A percentile compares a stretch with the other conserved stretches of the same genome.
These are phyloP conservation scores for Arabis alpina DNA, from an alignment of 345 rosid species.

Conservation along the genomic window DNA sequence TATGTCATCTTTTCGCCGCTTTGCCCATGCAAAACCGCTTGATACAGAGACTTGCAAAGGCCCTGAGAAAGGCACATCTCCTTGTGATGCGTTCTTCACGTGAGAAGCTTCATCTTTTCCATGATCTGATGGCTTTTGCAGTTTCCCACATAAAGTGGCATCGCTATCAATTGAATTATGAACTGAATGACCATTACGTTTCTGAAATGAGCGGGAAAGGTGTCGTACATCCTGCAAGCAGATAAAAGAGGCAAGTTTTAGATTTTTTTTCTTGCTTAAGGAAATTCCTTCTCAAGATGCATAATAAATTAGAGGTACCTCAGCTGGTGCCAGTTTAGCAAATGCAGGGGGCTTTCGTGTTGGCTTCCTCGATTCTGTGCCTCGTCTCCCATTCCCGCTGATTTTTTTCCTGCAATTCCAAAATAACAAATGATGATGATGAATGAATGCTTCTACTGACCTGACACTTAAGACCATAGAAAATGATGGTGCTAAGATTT, in stretches of 20 bases:
- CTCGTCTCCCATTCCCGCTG: constrained; percentile 64
- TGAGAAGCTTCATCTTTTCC: constrained; percentile 66
- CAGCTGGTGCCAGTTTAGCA: constrained; percentile 65
- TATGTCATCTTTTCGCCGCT: constrained; percentile 64
- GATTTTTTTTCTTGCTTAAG: constrained; percentile 1
- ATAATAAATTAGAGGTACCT: constrained; percentile 52
- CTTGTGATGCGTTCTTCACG: constrained; percentile 83
- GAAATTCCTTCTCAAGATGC: neutral
- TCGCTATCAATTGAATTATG: constrained; percentile 41
- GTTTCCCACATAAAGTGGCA: constrained; percentile 47
- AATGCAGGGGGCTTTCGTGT: constrained; percentile 59
- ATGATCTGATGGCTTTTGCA: constrained; percentile 55
- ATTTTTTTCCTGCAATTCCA: constrained; percentile 70
- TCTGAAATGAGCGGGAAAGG: constrained; percentile 42
- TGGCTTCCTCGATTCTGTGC: constrained; percentile 72
- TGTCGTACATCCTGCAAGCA: constrained; percentile 55
- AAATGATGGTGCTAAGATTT: constrained; percentile 6
- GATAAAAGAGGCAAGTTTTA: constrained; percentile 11
- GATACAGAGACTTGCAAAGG: constrained; percentile 90
- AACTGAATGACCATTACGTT: constrained; percentile 44
- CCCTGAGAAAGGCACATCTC: constrained; percentile 89
- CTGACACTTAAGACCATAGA: constrained; percentile 28
- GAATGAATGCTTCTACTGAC: constrained; percentile 51
- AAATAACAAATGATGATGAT: constrained; percentile 3
- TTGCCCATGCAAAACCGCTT: constrained; percentile 98